A percentile compares a stretch with the other conserved stretches of the same genome.
Conservation (phyloP, 441 rosid species). For the Corymbia citriodora region DNA sequence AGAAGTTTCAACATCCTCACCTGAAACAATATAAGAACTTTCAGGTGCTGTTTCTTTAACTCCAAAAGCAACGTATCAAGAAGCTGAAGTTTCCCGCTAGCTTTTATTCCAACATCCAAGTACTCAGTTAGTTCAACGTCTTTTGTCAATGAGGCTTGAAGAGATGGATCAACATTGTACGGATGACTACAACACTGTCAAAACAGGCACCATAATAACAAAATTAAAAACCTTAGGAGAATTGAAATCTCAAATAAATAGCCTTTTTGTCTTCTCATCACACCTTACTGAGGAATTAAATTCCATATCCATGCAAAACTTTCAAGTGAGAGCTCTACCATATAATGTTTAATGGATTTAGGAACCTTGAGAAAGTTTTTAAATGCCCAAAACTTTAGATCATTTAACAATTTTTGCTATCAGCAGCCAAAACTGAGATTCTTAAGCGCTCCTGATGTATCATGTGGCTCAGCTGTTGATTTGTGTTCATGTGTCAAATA, state of each 20-base stretch:
- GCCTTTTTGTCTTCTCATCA: neutral
- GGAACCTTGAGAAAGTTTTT: neutral
- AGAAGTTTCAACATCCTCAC: conserved; percentile 13
- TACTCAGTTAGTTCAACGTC: conserved; percentile 28
- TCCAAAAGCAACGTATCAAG: conserved; percentile 72
- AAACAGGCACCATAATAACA: conserved; percentile 8
- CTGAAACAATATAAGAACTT: conserved; percentile 87
- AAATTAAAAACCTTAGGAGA: neutral
- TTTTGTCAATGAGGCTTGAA: conserved; percentile 28
- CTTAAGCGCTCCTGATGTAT: neutral
- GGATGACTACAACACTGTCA: conserved; percentile 97
- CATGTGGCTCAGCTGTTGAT: neutral
- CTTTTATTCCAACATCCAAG: conserved; percentile 79
- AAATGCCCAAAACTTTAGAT: neutral
- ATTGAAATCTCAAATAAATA: neutral
- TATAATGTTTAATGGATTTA: neutral
- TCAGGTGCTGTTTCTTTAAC: conserved; percentile 45
- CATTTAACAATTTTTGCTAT: neutral
- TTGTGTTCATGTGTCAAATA: neutral
- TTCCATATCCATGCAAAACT: neutral
- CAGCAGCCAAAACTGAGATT: neutral
- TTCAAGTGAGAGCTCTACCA: neutral
- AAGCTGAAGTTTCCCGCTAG: conserved; percentile 82
- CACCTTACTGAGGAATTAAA: neutral
- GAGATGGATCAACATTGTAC: conserved; percentile 46